A percentile compares a stretch with the other conserved stretches of the same genome.
phyloP scores from a whole-genome alignment of 306 rosid species.

The Datisca glomerata region DNA sequence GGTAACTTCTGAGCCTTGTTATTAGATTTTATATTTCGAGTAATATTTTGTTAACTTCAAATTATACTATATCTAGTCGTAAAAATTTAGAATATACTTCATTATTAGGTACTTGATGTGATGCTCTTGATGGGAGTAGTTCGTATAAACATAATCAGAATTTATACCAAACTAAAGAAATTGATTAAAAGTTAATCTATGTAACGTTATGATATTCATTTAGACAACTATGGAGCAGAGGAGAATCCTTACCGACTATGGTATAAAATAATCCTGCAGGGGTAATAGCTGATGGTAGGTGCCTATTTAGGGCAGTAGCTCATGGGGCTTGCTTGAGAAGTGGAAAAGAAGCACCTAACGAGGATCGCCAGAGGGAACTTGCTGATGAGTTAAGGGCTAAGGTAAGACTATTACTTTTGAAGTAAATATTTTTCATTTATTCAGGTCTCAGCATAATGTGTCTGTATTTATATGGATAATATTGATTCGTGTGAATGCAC shows the following conservation, averaged over 20 bases:
- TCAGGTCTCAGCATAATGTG: not conserved
- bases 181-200: no score
- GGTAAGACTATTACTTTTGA: constrained; percentile 19
- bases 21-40: no score
- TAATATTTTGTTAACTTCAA: no score
- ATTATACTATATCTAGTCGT: no score
- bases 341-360: constrained; percentile 89
- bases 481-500: not conserved
- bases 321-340: constrained; percentile 74
- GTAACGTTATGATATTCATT: no score
- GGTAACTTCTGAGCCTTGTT: constrained; percentile 22
- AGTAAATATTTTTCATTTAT: not conserved
- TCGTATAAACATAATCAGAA: no score
- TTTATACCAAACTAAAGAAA: no score
- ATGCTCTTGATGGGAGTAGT: no score
- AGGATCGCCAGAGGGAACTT: constrained; percentile 59
- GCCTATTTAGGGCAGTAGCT: constrained; percentile 81
- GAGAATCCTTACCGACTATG: no score
- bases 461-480: constrained; percentile 5
- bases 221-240: no score
- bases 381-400: constrained; percentile 90
- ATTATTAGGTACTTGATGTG: no score
- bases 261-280: constrained; percentile 28
- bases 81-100: no score
- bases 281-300: constrained; percentile 83